phyloP scores from a whole-genome alignment of 2,329 filamentous ascomycete genomes.

The Cucurbitaria berberidis region DNA sequence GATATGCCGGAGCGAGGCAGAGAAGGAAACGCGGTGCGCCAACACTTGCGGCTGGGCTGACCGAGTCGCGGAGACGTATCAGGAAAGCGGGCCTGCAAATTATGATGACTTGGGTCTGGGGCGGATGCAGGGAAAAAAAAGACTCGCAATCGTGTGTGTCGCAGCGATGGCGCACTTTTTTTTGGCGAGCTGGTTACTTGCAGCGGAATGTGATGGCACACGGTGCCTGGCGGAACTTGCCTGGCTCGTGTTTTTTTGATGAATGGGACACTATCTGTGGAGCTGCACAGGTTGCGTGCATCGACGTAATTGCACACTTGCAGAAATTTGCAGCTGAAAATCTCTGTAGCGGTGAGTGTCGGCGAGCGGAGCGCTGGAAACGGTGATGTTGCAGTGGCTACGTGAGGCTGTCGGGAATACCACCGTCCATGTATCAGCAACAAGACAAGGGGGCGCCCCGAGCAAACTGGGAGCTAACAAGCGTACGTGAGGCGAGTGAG shows the following conservation, averaged over 20 bases:
- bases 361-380: constrained; percentile 16
- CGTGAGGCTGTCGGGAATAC: constrained; percentile 25
- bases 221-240: constrained; percentile 22
- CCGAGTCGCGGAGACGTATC: constrained; percentile 27
- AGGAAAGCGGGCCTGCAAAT: constrained; percentile 26
- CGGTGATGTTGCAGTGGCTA: constrained; percentile 18
- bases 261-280: constrained; percentile 8
- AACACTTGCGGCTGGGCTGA: constrained; percentile 24
- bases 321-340: constrained; percentile 28
- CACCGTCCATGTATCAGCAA: constrained; percentile 16
- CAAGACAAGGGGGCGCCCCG: constrained; percentile 15
- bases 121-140: constrained; percentile 20
- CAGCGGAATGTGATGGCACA: constrained; percentile 10
- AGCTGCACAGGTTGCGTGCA: constrained; percentile 21
- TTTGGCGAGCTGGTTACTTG: constrained; percentile 10
- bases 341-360: constrained; percentile 32
- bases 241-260: constrained; percentile 3
- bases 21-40: constrained; percentile 31
- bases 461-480: constrained; percentile 1
- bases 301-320: constrained; percentile 17
- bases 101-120: constrained; percentile 24
- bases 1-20: constrained; percentile 29
- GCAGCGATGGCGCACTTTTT: constrained; percentile 10
- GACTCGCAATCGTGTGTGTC: constrained; percentile 10
- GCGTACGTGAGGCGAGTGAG: constrained; percentile 19